Conservation (phyloP, 345 rosid genomes). For the Pistacia atlantica region DNA sequence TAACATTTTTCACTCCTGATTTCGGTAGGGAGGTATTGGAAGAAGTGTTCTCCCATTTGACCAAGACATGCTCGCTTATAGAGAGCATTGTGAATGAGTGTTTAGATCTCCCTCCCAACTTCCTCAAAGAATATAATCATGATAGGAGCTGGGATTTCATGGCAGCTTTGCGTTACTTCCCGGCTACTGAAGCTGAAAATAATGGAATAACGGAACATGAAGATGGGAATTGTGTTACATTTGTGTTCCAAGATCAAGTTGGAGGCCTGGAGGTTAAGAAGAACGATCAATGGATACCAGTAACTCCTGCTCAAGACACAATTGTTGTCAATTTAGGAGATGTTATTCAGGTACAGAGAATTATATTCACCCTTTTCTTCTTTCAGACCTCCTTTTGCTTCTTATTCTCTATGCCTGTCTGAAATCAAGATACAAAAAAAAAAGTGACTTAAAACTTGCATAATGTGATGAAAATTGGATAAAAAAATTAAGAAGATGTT, state of each 20-base stretch:
- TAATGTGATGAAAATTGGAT: too few species aligned
- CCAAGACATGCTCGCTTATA: constrained; percentile 30
- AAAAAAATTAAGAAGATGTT: background rate
- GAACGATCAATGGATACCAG: constrained; percentile 50
- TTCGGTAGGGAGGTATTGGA: constrained; percentile 40
- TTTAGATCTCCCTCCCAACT: constrained; percentile 48
- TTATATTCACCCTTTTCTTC: background rate
- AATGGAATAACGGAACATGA: constrained; percentile 49
- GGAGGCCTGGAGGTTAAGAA: constrained; percentile 51
- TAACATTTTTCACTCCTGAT: background rate
- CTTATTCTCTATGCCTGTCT: too few species aligned
- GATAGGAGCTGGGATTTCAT: constrained; percentile 66
- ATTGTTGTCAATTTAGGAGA: constrained; percentile 53
- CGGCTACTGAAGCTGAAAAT: constrained; percentile 40
- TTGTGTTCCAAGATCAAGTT: constrained; percentile 52
- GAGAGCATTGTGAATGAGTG: constrained; percentile 46
- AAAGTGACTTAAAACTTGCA: too few species aligned
- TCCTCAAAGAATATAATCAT: constrained; percentile 42
- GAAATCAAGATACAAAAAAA: too few species aligned
- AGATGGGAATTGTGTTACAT: constrained; percentile 49
- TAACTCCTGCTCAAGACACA: constrained; percentile 26
- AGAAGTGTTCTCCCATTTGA: constrained; percentile 34
- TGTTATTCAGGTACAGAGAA: constrained; percentile 42
- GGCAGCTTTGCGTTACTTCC: constrained; percentile 41
- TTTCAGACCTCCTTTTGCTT: too few species aligned